Percentiles rank a stretch among this genome's conserved stretches.
phyloP scores from a whole-genome alignment of 2,329 filamentous ascomycete genomes.

The Sphaerulina musiva region DNA sequence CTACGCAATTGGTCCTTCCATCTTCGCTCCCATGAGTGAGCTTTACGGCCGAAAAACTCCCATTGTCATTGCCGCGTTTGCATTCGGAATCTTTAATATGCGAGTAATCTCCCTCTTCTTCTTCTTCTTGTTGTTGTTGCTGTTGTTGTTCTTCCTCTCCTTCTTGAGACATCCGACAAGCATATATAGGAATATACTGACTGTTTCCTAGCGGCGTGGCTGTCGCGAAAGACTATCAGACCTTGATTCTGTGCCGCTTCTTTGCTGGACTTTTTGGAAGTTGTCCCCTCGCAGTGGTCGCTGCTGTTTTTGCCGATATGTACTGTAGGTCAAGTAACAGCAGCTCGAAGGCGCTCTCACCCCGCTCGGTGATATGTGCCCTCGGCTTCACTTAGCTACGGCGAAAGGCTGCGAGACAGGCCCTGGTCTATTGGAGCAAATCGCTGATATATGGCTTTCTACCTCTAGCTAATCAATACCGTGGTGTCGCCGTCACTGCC shows the following conservation, averaged over 20 bases:
- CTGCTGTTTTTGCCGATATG: constrained; percentile 42
- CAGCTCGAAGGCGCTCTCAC: too few species aligned
- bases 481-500: constrained; percentile 36
- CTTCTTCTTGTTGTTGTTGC: too few species aligned
- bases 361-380: too few species aligned
- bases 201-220: constrained; percentile 33
- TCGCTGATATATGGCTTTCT: too few species aligned
- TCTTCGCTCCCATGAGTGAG: constrained; percentile 41
- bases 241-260: constrained; percentile 26
- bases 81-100: constrained; percentile 44
- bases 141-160: not conserved
- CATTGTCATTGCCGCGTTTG: constrained; percentile 40
- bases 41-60: constrained; percentile 41
- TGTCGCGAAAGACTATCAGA: constrained; percentile 35
- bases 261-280: constrained; percentile 40
- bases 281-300: constrained; percentile 40
- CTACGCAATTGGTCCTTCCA: constrained; percentile 29
- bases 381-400: too few species aligned
- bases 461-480: constrained; percentile 20
- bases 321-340: constrained; percentile 22
- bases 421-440: too few species aligned
- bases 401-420: too few species aligned
- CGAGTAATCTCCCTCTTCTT: not conserved
- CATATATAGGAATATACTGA: not conserved
- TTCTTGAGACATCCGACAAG: not conserved